A percentile compares a stretch with the other conserved stretches of the same genome.
Evolutionary conservation across 129 eudicot species (phyloP).

Genomic region (Gnaphalium uliginosum): DNA sequence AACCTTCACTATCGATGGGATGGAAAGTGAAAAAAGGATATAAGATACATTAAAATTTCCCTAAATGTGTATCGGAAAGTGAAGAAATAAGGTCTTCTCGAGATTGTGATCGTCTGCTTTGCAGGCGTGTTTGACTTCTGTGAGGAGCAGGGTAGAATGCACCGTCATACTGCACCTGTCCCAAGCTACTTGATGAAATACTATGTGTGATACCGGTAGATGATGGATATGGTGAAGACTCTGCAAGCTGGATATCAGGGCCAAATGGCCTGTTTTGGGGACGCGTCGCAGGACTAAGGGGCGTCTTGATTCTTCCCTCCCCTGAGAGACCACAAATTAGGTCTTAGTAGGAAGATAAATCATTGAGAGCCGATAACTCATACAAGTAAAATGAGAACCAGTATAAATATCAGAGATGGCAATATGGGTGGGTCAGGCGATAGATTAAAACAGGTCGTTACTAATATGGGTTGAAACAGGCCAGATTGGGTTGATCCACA

Average conservation of each 20-base stretch:
- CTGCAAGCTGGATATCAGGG: constrained; percentile 49
- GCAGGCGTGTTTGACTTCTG: constrained; percentile 76
- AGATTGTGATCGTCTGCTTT: constrained; percentile 92
- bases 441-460: not conserved
- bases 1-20: not conserved
- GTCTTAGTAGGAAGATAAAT: not conserved
- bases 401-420: not conserved
- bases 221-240: constrained; percentile 50
- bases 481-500: not conserved
- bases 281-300: constrained; percentile 71
- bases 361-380: not conserved
- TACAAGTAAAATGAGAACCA: not conserved
- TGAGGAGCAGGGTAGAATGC: constrained; percentile 66
- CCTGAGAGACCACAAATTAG: constrained; percentile 44
- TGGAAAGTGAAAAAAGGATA: not conserved
- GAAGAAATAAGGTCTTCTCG: constrained; percentile 88
- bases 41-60: constrained; percentile 38
- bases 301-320: constrained; percentile 80
- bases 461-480: not conserved
- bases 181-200: constrained; percentile 79
- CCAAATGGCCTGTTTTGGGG: constrained; percentile 57
- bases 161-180: constrained; percentile 73
- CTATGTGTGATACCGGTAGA: constrained; percentile 67
- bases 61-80: constrained; percentile 62
- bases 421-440: not conserved